Conservation (phyloP, 306 rosid genomes). For the Rosa chinensis region DNA sequence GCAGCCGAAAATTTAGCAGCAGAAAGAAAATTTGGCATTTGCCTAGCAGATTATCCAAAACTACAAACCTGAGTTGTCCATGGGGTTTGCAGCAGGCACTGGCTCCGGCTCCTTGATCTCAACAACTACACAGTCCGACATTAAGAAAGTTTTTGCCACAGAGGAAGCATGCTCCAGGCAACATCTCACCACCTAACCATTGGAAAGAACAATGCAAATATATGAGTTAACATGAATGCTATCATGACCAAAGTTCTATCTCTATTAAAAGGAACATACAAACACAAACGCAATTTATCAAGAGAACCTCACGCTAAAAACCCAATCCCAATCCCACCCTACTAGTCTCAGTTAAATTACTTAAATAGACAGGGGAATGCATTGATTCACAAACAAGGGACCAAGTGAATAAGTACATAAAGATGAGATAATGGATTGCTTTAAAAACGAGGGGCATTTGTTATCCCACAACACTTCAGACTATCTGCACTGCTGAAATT, state of each 20-base stretch:
- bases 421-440: neutral
- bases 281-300: neutral
- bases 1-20: neutral
- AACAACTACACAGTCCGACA: constrained; percentile 98
- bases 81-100: constrained; percentile 74
- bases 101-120: constrained; percentile 96
- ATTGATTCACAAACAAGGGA: neutral
- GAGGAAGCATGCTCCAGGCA: constrained; percentile 98
- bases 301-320: neutral
- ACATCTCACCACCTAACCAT: constrained; percentile 88
- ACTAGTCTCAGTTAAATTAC: neutral
- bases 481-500: neutral
- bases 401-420: neutral
- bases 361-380: neutral
- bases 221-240: neutral
- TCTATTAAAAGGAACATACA: neutral
- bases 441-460: neutral
- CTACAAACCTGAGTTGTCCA: constrained; percentile 85
- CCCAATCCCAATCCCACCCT: neutral
- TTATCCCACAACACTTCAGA: neutral
- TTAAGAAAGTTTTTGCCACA: constrained; percentile 93
- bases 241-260: too few species aligned
- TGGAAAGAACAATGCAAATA: neutral
- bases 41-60: neutral
- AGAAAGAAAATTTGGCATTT: neutral